Conservation (phyloP, 441 rosid species). For the California macrophylla region DNA sequence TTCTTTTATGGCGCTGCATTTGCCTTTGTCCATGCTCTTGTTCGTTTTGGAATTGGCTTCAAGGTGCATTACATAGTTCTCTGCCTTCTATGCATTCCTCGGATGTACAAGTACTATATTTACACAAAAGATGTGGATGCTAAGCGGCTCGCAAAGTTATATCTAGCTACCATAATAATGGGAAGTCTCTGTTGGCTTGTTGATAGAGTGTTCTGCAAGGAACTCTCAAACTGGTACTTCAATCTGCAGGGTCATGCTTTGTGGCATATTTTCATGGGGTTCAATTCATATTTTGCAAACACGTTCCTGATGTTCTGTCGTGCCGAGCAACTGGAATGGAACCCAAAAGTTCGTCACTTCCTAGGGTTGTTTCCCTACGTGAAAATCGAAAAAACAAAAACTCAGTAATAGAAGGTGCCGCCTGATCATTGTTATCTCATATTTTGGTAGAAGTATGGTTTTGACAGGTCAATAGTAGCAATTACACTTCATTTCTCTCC, state of each 20-base stretch:
- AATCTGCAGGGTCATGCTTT: conserved; percentile 90
- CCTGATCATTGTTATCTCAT: background rate
- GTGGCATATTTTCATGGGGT: conserved; percentile 78
- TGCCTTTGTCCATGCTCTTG: conserved; percentile 49
- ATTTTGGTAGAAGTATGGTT: conserved; percentile 18
- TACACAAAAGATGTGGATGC: conserved; percentile 54
- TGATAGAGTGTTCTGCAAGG: conserved; percentile 52
- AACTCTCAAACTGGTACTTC: conserved; percentile 44
- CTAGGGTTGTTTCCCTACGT: conserved; percentile 65
- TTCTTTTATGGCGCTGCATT: conserved; percentile 72
- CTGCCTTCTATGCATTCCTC: conserved; percentile 78
- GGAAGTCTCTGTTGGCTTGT: conserved; percentile 64
- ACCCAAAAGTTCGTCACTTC: conserved; percentile 49
- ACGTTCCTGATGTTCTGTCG: conserved; percentile 90
- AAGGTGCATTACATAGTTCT: conserved; percentile 69
- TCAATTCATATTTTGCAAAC: conserved; percentile 71
- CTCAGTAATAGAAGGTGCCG: conserved; percentile 32
- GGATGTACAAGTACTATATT: conserved; percentile 91
- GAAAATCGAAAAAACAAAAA: conserved; percentile 64
- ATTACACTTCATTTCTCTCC: conserved; percentile 10
- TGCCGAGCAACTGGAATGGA: conserved; percentile 73
- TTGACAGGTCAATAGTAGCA: conserved; percentile 20
- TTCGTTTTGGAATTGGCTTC: conserved; percentile 68
- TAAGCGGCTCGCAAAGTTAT: conserved; percentile 57
- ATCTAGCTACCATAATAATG: conserved; percentile 44